phyloP scores from a whole-genome alignment of 2,329 filamentous ascomycete species.

The Plectosphaerella cucumerina region DNA sequence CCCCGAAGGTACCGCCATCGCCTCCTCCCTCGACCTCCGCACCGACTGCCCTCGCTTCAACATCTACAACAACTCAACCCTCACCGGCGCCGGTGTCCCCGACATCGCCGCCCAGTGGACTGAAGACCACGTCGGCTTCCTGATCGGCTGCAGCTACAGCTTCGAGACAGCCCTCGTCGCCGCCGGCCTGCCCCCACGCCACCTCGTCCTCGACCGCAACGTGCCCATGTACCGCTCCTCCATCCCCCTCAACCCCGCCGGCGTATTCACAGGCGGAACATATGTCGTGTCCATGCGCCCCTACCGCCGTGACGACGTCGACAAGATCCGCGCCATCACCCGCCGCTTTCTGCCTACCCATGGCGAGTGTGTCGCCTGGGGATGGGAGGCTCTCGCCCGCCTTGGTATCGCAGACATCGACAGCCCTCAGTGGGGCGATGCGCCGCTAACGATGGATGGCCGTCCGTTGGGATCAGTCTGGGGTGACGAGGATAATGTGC shows the following conservation, averaged over 20 bases:
- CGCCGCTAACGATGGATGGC: constrained; percentile 33
- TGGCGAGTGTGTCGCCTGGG: constrained; percentile 62
- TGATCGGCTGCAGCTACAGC: constrained; percentile 61
- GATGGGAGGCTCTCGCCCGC: constrained; percentile 48
- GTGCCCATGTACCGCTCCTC: constrained; percentile 60
- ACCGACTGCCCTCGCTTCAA: constrained; percentile 55
- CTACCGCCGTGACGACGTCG: constrained; percentile 45
- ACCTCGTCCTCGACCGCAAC: constrained; percentile 42
- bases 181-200: constrained; percentile 47
- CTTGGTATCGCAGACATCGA: constrained; percentile 53
- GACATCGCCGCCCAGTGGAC: constrained; percentile 51
- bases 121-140: constrained; percentile 54
- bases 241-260: constrained; percentile 51
- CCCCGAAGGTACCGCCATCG: constrained; percentile 18
- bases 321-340: constrained; percentile 50
- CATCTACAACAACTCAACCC: constrained; percentile 47
- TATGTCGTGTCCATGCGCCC: constrained; percentile 63
- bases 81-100: constrained; percentile 28
- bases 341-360: constrained; percentile 52
- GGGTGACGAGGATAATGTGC: constrained; percentile 39
- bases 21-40: constrained; percentile 48
- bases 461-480: constrained; percentile 23
- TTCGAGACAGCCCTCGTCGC: constrained; percentile 54
- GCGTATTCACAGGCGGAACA: constrained; percentile 49
- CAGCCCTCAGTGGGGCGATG: constrained; percentile 54